Evolutionary conservation across 2,329 filamentous ascomycete species (phyloP), one percentile per base, ranked within the genome.

Genomic region (Botrytis pseudocinerea): DNA sequence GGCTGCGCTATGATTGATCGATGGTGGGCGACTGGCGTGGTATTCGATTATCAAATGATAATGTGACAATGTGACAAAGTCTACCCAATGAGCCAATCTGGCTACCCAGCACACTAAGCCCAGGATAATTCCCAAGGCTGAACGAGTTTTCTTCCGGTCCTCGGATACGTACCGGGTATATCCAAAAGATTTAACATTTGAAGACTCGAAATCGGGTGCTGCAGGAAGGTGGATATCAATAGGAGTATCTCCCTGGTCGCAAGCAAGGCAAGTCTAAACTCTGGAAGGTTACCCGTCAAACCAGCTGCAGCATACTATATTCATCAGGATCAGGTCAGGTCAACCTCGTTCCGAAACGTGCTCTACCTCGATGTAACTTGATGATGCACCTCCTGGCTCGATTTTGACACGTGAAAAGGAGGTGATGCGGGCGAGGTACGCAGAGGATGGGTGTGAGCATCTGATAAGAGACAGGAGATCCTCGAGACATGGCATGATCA

Each of bases 211-310:
- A 28, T 63, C 61, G 61, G 61, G 40, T 64, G 14, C 61, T 66
- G 64, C 64, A 66, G 64, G 44, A 66, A n/a, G 64, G 64, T 66
- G 64, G 64, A 57, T 68, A 54, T 68, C 0, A 68, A 35, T 48
- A 35, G 32, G 14, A 68, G 46, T 16, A 28, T 22, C 32, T 60
- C 5, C 32, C 61, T 66, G 40, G 32, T 35, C 12, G 32, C 18
- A 22, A 28, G n/a, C n/a, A 57, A 28, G 51, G n/a, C 51, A 57
- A 28, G 51, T 51, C 48, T 51, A 40, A 54, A 42, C 32, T 35
- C 48, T 40, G 22, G 9, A 54, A 66, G 25, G 44, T 40, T 40
- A 28, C 64, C 48, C 64, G 35, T 68, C 51, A 8, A 54, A 5
- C 12, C 6, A 68, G 46, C 48, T 42, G 64, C 46, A 57, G 64